Evolutionary conservation across 2,329 filamentous ascomycete species (phyloP).

Genomic region (Claviceps capensis): DNA sequence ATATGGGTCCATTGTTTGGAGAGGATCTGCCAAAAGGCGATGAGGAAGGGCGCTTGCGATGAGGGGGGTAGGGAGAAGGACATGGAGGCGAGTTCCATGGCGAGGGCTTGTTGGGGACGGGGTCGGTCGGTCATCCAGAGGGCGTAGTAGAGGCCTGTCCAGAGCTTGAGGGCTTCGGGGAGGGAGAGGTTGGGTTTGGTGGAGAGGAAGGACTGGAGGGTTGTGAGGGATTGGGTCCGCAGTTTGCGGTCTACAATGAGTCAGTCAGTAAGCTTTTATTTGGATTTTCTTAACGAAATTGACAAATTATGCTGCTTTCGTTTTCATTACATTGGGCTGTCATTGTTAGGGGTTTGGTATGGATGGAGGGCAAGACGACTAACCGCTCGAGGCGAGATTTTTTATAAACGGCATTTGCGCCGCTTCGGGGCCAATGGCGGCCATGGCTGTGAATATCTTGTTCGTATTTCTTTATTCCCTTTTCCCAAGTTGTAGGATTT

Average conservation of each 20-base stretch:
- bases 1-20: conserved; percentile 58
- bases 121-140: conserved; percentile 91
- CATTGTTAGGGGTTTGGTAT: not conserved
- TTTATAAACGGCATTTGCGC: conserved; percentile 60
- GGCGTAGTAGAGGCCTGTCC: conserved; percentile 89
- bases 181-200: conserved; percentile 44
- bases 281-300: not conserved
- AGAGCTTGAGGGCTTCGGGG: conserved; percentile 72
- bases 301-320: not conserved
- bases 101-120: conserved; percentile 72
- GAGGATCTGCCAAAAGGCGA: conserved; percentile 60
- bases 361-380: conserved; percentile 14
- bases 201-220: conserved; percentile 65
- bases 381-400: conserved; percentile 74
- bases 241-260: conserved; percentile 53
- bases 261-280: not conserved
- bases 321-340: not conserved
- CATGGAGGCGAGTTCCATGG: conserved; percentile 61
- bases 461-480: not conserved
- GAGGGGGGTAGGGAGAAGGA: conserved; percentile 37
- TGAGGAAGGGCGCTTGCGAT: conserved; percentile 35
- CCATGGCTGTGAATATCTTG: not conserved
- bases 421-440: conserved; percentile 15
- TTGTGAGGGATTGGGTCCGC: conserved; percentile 63
- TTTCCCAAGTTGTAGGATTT: not conserved